Evolutionary conservation across 208 protist species (phyloP), one percentile per base, ranked within the genome.

Genomic region (Entamoeba invadens): DNA sequence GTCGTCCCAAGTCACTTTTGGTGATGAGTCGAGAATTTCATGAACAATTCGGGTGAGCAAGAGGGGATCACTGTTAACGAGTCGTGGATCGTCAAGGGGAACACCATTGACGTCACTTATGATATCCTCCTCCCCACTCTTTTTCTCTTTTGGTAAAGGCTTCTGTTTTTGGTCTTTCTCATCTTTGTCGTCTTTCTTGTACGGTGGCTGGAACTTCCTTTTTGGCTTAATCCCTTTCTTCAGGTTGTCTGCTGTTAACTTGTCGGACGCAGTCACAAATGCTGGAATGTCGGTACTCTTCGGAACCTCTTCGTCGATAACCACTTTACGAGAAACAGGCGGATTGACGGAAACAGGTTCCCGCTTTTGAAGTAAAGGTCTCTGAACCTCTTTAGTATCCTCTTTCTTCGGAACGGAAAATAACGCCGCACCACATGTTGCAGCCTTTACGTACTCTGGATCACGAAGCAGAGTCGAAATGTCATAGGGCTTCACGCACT

Each of bases 1-100:
- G 16, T 96, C 96, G 6, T 95, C 77, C 50, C 50, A 93, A 51
- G 44, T 51, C 3, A 93, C 45, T 44, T 46, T 50, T 44, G 50
- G 57, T 10, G 35, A 45, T 91, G 2, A 45, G 16, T 93, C 57
- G 14, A 93, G 18, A 45, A 93, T 91, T 25, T 93, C 93, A 77
- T 77, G 57, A 77, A 77, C 57, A 35, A 77, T 77, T n/a, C 38
- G 25, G 10, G 57, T 77, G 10, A 77, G 21, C 38, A 77, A 77
- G 10, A n/a, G 5, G 21, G 57, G 57, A 10, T 77, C 57, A 77
- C 21, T 77, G 38, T 77, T 77, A n/a, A 77, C 21, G 25, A 77
- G 38, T 77, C 57, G 57, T 77, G 57, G 57, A 31, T 77, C 57
- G 38, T 77, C 57, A 8, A 77, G 38, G 25, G 57, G 57, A 35